phyloP scores from a whole-genome alignment of 306 rosid genomes.

The Boehmeria nivea region DNA sequence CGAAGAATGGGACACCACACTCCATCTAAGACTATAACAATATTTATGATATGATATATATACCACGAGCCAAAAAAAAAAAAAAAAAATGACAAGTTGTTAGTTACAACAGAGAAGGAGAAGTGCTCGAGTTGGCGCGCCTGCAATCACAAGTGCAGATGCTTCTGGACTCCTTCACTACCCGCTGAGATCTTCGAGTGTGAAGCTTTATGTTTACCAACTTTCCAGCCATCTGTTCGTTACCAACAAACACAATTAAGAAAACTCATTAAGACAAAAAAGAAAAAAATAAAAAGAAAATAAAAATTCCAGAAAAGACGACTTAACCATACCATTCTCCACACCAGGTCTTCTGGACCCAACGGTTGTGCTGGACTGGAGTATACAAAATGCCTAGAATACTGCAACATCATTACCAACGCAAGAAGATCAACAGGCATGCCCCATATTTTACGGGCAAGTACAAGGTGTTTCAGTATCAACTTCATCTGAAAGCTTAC shows the following conservation, averaged over 20 bases:
- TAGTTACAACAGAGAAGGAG: constrained; percentile 23
- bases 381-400: constrained; percentile 77
- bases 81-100: too few species aligned
- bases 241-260: neutral
- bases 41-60: too few species aligned
- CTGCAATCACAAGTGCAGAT: constrained; percentile 74
- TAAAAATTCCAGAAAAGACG: neutral
- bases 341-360: constrained; percentile 95
- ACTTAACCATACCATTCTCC: constrained; percentile 80
- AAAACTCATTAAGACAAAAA: neutral
- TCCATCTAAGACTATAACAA: too few species aligned
- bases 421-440: neutral
- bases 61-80: too few species aligned
- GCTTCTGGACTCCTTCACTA: constrained; percentile 79
- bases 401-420: constrained; percentile 40
- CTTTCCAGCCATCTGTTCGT: constrained; percentile 87
- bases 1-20: too few species aligned
- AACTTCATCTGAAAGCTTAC: constrained; percentile 19
- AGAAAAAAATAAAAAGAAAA: neutral
- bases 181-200: constrained; percentile 73
- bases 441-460: neutral
- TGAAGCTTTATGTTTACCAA: constrained; percentile 82
- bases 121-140: constrained; percentile 38
- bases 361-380: constrained; percentile 88
- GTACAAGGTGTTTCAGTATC: neutral